Conservation (phyloP, 2,329 filamentous ascomycete species). For the Verticillium zaregamsianum region DNA sequence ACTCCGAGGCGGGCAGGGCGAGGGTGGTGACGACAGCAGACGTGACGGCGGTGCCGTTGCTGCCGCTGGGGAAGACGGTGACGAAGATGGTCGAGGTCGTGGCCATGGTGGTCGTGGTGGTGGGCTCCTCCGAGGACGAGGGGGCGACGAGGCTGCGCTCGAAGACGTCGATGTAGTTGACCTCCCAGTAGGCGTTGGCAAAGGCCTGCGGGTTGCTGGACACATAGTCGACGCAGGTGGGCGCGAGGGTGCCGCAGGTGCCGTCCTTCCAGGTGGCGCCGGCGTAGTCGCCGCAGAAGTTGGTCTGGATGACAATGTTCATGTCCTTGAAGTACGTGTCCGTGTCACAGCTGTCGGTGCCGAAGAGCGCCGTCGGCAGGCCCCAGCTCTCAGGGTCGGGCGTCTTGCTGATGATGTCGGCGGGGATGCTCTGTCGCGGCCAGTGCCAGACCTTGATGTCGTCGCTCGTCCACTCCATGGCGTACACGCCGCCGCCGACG, state of each 20-base stretch:
- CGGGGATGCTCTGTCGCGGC: conserved; percentile 58
- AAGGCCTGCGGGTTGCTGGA: conserved; percentile 40
- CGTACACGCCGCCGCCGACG: conserved; percentile 63
- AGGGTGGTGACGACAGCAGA: not conserved
- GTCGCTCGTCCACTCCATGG: conserved; percentile 64
- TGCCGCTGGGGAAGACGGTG: conserved; percentile 15
- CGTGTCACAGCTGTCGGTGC: conserved; percentile 60
- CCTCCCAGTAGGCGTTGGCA: conserved; percentile 42
- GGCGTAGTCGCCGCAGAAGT: conserved; percentile 77
- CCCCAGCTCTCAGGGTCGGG: conserved; percentile 68
- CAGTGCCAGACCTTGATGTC: conserved; percentile 77
- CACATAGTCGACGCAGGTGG: conserved; percentile 43
- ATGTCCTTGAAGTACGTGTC: conserved; percentile 62
- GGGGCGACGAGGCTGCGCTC: conserved; percentile 11
- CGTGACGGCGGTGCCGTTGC: conserved; percentile 7
- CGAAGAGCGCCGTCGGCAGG: conserved; percentile 64
- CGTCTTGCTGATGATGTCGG: conserved; percentile 53
- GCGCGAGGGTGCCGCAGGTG: conserved; percentile 33
- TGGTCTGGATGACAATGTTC: conserved; percentile 69
- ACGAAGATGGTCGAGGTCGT: conserved; percentile 20
- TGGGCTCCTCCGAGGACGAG: conserved; percentile 13
- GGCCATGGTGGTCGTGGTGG: conserved; percentile 21
- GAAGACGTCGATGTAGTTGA: conserved; percentile 51
- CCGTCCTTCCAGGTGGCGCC: conserved; percentile 39
- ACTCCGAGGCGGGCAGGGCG: not conserved